These are phyloP conservation scores for Boletus tylopilopsis DNA, from an alignment of 768 basidiomycete genomes.

Conservation along the genomic window DNA sequence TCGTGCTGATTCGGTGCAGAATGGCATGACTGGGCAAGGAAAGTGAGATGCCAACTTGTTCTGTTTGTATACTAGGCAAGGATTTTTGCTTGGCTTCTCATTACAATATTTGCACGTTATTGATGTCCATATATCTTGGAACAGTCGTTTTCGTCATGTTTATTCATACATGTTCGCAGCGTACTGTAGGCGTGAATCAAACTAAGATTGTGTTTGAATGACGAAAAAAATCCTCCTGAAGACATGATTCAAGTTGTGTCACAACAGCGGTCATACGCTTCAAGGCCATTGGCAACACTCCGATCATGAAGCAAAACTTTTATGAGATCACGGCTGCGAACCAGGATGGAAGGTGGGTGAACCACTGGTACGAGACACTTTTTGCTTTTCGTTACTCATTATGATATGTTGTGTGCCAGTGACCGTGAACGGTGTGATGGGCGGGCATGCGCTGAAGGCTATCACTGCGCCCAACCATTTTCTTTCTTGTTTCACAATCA, in stretches of 20 bases:
- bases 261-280: conserved; percentile 92
- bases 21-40: conserved; percentile 20
- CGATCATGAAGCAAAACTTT: conserved; percentile 98
- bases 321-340: conserved; percentile 97
- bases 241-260: too few relatives aligned
- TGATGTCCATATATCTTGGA: too few relatives aligned
- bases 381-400: not conserved
- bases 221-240: too few relatives aligned
- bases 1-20: conserved; percentile 14
- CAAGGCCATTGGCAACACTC: conserved; percentile 96
- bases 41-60: conserved; percentile 7
- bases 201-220: too few relatives aligned
- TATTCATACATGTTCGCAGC: too few relatives aligned
- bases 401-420: too few relatives aligned
- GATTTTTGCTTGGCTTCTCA: not conserved
- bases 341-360: conserved; percentile 84
- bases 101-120: too few relatives aligned
- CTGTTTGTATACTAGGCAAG: conserved; percentile 4
- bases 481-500: not conserved
- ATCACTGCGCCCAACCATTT: too few relatives aligned
- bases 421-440: not conserved
- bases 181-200: too few relatives aligned
- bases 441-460: conserved; percentile 1
- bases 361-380: conserved; percentile 58
- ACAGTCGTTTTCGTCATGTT: too few relatives aligned